Percentiles rank a stretch among this genome's conserved stretches.
phyloP scores from a whole-genome alignment of 805 yeast species.

The Kregervanrija delftensis region DNA sequence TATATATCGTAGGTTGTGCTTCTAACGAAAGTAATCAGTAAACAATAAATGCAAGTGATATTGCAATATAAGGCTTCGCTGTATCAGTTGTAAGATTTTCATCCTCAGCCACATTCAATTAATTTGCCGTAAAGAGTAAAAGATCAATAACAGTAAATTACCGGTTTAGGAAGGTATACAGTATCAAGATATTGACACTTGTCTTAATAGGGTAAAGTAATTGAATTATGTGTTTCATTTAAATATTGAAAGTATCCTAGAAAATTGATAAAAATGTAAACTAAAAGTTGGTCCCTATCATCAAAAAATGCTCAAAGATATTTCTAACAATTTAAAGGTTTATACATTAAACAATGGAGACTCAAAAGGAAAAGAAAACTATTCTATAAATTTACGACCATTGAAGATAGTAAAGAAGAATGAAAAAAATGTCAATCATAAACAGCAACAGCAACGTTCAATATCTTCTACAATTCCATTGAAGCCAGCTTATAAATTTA shows the following conservation, averaged over 20 bases:
- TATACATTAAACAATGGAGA: background rate
- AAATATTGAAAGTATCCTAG: background rate
- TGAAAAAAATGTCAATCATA: background rate
- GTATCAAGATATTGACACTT: background rate
- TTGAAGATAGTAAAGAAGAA: constrained; percentile 6
- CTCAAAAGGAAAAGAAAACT: background rate
- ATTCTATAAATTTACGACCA: background rate
- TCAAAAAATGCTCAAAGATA: constrained; percentile 11
- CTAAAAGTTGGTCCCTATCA: background rate
- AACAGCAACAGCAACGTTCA: constrained; percentile 1
- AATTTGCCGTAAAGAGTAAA: too few species aligned
- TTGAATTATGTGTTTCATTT: background rate
- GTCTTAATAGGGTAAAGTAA: constrained; percentile 2
- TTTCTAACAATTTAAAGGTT: constrained; percentile 8
- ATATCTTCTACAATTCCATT: constrained; percentile 3
- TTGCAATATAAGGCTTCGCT: too few species aligned
- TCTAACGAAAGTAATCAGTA: too few species aligned
- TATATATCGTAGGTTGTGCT: too few species aligned
- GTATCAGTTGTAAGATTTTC: too few species aligned
- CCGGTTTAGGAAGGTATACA: too few species aligned
- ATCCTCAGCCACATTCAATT: too few species aligned
- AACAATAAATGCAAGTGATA: too few species aligned
- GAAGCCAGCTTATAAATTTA: constrained; percentile 11
- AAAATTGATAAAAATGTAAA: background rate
- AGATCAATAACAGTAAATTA: too few species aligned